These are phyloP conservation scores for Trichoderma lentiforme DNA, from an alignment of 2,329 filamentous ascomycete genomes.

Conservation along the genomic window DNA sequence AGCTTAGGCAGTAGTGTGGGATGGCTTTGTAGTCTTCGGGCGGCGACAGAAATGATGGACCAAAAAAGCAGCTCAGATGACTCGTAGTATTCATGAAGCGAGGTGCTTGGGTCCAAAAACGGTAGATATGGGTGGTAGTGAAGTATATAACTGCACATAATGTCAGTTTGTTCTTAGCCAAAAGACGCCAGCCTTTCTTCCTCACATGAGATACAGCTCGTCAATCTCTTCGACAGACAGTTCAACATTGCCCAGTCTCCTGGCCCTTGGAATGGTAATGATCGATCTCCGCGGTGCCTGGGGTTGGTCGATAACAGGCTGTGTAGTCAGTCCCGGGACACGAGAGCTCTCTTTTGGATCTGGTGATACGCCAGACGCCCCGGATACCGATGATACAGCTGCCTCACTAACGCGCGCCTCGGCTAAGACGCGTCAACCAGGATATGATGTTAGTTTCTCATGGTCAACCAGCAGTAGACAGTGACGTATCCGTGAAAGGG, in stretches of 20 bases:
- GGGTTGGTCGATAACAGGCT: constrained; percentile 10
- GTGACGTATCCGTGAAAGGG: neutral
- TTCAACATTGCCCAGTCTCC: constrained; percentile 4
- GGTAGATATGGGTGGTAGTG: constrained; percentile 5
- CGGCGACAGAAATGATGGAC: constrained; percentile 6
- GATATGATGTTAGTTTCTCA: neutral
- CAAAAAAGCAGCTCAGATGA: constrained; percentile 6
- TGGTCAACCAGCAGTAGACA: neutral
- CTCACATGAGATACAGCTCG: neutral
- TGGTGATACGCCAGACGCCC: neutral
- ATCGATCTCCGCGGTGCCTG: neutral
- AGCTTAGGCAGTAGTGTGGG: constrained; percentile 1
- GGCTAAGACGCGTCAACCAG: neutral
- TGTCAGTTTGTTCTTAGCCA: neutral
- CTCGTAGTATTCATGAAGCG: neutral
- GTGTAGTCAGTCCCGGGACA: neutral
- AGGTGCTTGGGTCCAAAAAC: neutral
- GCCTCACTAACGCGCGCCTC: neutral
- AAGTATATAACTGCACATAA: neutral
- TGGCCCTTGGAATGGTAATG: neutral
- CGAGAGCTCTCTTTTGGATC: constrained; percentile 6
- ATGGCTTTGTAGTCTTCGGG: constrained; percentile 4
- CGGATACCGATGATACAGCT: neutral
- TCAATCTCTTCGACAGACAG: constrained; percentile 12
- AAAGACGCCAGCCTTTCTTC: neutral